These are phyloP conservation scores for Histomonas meleagridis DNA, from an alignment of 208 protist species.

Conservation along the genomic window DNA sequence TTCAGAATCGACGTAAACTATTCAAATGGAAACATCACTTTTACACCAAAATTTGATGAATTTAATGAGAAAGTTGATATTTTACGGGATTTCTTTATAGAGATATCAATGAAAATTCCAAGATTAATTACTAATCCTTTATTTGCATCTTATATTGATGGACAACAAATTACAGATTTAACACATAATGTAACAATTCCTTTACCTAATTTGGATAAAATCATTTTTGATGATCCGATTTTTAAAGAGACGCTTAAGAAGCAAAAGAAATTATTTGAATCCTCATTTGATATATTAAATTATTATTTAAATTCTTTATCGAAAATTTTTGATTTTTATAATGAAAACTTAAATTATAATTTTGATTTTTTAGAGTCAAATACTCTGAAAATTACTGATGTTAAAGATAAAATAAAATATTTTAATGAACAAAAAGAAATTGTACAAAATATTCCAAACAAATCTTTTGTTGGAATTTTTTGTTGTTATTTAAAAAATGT, in stretches of 20 bases:
- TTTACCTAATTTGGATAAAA: background rate
- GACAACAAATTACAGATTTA: background rate
- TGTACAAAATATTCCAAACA: background rate
- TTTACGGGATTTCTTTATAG: constrained; percentile 9
- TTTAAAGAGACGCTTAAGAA: background rate
- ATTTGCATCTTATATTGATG: background rate
- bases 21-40: background rate
- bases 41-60: background rate
- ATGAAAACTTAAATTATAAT: background rate
- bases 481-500: background rate
- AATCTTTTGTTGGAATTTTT: background rate
- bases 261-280: background rate
- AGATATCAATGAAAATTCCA: constrained; percentile 2
- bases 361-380: background rate
- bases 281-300: background rate
- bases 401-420: background rate
- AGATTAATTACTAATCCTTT: background rate
- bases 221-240: constrained; percentile 16
- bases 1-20: background rate
- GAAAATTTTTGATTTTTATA: background rate
- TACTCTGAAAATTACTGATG: background rate
- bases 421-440: background rate
- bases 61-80: background rate
- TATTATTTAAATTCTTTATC: background rate
- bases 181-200: background rate